Base-by-base conservation (phyloP, 768 basidiomycete species). In the Suillus luteus region DNA sequence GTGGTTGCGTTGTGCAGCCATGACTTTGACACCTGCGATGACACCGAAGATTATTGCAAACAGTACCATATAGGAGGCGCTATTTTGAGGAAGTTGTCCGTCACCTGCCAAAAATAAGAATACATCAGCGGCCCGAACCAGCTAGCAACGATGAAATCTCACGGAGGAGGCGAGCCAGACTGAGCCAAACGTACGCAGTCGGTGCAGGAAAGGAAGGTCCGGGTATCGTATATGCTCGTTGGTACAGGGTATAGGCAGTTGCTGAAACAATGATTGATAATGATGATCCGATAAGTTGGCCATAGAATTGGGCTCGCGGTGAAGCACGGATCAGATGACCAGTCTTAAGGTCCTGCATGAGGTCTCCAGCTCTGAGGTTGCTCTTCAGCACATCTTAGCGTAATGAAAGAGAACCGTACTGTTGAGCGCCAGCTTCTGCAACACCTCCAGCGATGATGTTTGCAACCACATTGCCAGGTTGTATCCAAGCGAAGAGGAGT, bases 271-370 rank as follows among this genome's bases (percentile, higher is more conserved):
- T 67, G 38, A 99, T 95, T 9, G 92, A 94, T 6, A 96, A 82
- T 1, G 88, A 84, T 10, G 92, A 94, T 40, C 96, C 96, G 62
- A 98, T 89, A 57, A 99, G 80, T 75, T 99, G 94, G 10, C 94
- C 93, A 69, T 89, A 96, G 74, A 98, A 97, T 72, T 96, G 96
- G 2, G 94, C 93, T 69, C 93, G 83, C 55, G 96, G 96, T 27
- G 95, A 96, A 10, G 95, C 95, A 66, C 83, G 85, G 61, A 93
- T 85, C n/a, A 99, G 80, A 75, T 97, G 93, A 0, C 96, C 96
- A 2, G 96, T 97, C 79, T 99, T 99, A 64, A 99, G 80, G 76
- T 99, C 96, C 79, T 99, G 96, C 96, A 99, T 98, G 10, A 98
- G 85, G 73, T 99, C 96, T 17, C 95, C 96, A 8, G 96, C 95